Base-by-base conservation (phyloP, 345 rosid species). In the Melastoma malabathricum region DNA sequence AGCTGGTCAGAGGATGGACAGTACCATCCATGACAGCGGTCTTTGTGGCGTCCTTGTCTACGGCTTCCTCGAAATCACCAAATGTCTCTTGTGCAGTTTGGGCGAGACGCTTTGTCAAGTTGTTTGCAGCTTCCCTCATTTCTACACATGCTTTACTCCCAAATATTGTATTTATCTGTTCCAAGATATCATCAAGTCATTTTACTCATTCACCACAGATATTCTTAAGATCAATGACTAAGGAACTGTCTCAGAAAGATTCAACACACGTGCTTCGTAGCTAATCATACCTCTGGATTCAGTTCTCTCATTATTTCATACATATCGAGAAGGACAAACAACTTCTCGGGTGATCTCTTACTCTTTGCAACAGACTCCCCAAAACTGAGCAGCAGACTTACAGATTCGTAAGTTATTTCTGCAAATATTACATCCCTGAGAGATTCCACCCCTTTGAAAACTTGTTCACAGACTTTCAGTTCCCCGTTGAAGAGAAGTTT, bases 291-390 rank as follows among this genome's bases (percentile, higher is more conserved):
- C 94, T 79, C 99, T 22, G 89, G 72, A 55, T 79, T 82, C 61
- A 88, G 80, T 71, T 88, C 99, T 68, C 95, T 73, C 99, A 92
- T 83, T 46, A 88, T 87, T 79, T 92, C 99, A 50, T 81, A 92
- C 99, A 92, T 92, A 70, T 92, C 99, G 55, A 92, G 56, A 48
- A 88, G 75, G 64, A 88, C 97, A 65, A 93, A 93, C 23, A 93
- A 58, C 52, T 88, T 88, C 64, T 93, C 97, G 0, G 99, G 97
- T 1, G 99, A 93, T 69, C 99, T 78, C 74, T 85, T 93, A 83
- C 99, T 88, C 75, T 72, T 93, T 46, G 99, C 95, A 29, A 93
- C 74, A 46, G 95, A 95, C 58, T 93, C 99, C 17, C 99, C 95
- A 44, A 93, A 88, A 69, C 97, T 93, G 69, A 83, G 95, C 31